These are phyloP conservation scores for Cytauxzoon felis DNA, from an alignment of 169 alveolate genomes.

Conservation along the genomic window DNA sequence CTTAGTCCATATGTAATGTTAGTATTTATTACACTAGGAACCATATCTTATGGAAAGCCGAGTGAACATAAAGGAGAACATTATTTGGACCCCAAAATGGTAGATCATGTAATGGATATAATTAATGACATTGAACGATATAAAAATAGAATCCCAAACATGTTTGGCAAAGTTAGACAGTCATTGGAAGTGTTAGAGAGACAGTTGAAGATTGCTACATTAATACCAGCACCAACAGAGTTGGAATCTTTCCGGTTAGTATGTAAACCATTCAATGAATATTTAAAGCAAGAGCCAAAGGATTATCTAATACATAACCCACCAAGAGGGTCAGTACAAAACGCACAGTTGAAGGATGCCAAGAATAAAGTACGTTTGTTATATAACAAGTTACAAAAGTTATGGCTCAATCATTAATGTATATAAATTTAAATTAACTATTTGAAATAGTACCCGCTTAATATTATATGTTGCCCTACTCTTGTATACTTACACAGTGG, in stretches of 20 bases:
- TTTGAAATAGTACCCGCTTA: no score
- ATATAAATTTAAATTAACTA: no score
- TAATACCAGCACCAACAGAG: conserved; percentile 1
- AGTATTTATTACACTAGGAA: no score
- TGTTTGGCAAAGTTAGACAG: conserved; percentile 9
- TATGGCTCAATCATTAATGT: no score
- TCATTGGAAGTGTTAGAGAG: conserved; percentile 14
- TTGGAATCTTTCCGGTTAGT: conserved; percentile 9
- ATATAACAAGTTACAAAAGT: conserved; percentile 10
- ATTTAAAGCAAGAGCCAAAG: conserved; percentile 1
- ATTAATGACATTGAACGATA: conserved; percentile 8
- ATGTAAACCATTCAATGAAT: conserved; percentile 14
- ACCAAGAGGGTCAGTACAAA: conserved; percentile 24
- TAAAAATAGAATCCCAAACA: conserved; percentile 15
- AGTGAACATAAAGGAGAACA: background rate
- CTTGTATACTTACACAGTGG: no score
- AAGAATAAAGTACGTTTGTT: conserved; percentile 13
- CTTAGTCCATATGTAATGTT: no score
- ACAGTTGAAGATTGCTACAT: conserved; percentile 4
- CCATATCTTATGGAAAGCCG: background rate
- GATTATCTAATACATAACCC: conserved; percentile 17
- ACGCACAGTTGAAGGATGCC: conserved; percentile 16
- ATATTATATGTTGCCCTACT: no score
- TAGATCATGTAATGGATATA: conserved; percentile 1
- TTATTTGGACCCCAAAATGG: background rate